These are phyloP conservation scores for Xeromyces bisporus DNA, from an alignment of 495 filamentous ascomycete species.

Conservation along the genomic window DNA sequence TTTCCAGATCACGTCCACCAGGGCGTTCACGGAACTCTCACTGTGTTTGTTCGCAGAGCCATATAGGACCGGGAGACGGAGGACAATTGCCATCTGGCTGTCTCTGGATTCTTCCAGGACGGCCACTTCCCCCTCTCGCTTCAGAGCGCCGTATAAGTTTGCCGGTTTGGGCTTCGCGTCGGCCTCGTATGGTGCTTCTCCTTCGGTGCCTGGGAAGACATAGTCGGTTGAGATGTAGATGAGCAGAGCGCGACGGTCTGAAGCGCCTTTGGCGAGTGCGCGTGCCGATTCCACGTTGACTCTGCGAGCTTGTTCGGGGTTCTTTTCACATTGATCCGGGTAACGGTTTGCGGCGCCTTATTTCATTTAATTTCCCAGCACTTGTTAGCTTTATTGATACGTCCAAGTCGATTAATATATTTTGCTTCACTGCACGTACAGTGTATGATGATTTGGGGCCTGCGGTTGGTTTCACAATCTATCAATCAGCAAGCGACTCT, in stretches of 20 bases:
- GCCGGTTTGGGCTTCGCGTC: constrained; percentile 48
- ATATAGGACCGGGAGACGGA: constrained; percentile 82
- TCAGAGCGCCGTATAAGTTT: constrained; percentile 79
- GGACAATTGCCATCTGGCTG: constrained; percentile 43
- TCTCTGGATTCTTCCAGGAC: constrained; percentile 42
- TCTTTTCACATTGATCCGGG: constrained; percentile 65
- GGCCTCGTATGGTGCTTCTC: constrained; percentile 72
- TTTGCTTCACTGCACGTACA: constrained; percentile 51
- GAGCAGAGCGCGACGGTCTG: constrained; percentile 44
- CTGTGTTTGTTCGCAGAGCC: constrained; percentile 39
- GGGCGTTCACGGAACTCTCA: constrained; percentile 71
- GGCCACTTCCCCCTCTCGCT: constrained; percentile 66
- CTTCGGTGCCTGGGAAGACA: constrained; percentile 66
- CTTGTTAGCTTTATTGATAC: too few relatives aligned
- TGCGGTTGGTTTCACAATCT: constrained; percentile 13
- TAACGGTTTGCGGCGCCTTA: constrained; percentile 84
- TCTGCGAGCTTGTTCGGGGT: constrained; percentile 56
- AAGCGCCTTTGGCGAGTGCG: constrained; percentile 47
- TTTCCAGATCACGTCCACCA: constrained; percentile 58
- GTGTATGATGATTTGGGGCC: constrained; percentile 70
- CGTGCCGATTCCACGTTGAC: constrained; percentile 62
- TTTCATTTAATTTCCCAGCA: too few relatives aligned
- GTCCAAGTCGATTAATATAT: too few relatives aligned
- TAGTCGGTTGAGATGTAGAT: constrained; percentile 96
- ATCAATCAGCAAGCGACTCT: constrained; percentile 4